Base-by-base conservation (phyloP, 2,329 filamentous ascomycete species). In the Cercospora zeae-maydis region DNA sequence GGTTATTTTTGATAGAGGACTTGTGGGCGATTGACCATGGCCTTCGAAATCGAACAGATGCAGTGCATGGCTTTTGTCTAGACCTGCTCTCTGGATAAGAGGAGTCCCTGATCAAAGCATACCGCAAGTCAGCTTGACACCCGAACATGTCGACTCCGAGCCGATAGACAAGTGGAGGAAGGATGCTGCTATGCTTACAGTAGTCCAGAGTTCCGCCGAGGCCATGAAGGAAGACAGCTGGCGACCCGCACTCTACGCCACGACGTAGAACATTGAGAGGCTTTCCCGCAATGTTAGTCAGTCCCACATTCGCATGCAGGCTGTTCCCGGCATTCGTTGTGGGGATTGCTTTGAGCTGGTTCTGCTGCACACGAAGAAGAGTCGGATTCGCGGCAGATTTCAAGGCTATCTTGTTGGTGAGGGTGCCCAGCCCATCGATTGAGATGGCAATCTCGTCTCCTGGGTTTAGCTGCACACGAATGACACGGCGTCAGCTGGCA, bases 21-120 rank as follows among this genome's bases (percentile, higher is more conserved):
- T 78, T 0, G 83, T 84, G 0, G 83, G 82, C 1, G 81, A 82
- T 6, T 82, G 74, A 0, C 83, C 83, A 64, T 85, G 83, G 2
- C 84, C 84, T 71, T 86, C 84, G 2, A 86, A 74, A 64, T 86
- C 84, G 62, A 80, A 80, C 0, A 83, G 69, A 63, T 67, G 52
- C 54, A 62, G 59, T 8, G 66, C 61, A 53, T 69, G 67, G 16
- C 63, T 56, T 1, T 57, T 49, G 14, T 62, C 39, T 68, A 74
- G 66, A 77, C 61, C 9, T 78, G 73, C 2, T 61, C 66, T 65
- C 0, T 74, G 64, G 27, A 83, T 74, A 6, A 85, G 69, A 0
- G 83, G 82, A 0, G 69, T 72, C 70, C 49, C 49, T 52, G 49
- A 10, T 30, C 6, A 51, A 21, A 16, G n/a, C 24, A 31, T 8